phyloP scores from a whole-genome alignment of 306 rosid genomes.

The Cicer bijugum region DNA sequence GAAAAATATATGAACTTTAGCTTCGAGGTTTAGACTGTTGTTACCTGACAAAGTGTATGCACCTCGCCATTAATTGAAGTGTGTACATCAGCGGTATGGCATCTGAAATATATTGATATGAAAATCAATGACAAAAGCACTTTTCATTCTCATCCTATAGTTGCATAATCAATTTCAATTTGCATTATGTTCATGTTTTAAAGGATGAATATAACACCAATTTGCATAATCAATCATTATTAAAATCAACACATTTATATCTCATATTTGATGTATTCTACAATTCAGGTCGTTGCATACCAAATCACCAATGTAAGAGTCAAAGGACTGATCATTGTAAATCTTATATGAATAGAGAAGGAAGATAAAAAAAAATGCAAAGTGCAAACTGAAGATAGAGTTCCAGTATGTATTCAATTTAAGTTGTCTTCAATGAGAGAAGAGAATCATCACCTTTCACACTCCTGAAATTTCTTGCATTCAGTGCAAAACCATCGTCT shows the following conservation, averaged over 20 bases:
- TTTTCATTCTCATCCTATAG: neutral
- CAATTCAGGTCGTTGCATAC: too few relatives aligned
- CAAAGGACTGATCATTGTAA: too few relatives aligned
- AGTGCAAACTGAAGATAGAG: too few relatives aligned
- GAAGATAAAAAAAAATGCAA: too few relatives aligned
- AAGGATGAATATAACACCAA: too few relatives aligned
- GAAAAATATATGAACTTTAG: slow-evolving; percentile 10
- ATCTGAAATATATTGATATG: slow-evolving; percentile 45
- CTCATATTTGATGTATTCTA: too few relatives aligned
- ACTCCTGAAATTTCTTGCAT: slow-evolving; percentile 64
- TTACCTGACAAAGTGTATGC: slow-evolving; percentile 55
- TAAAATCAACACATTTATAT: too few relatives aligned
- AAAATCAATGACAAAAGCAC: slow-evolving; percentile 25
- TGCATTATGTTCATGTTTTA: too few relatives aligned
- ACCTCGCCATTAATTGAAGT: slow-evolving; percentile 46
- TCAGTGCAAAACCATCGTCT: slow-evolving; percentile 60
- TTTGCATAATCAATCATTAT: too few relatives aligned
- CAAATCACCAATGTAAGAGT: too few relatives aligned
- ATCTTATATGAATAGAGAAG: too few relatives aligned
- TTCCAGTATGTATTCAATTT: neutral
- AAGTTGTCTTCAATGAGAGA: neutral
- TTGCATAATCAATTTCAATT: too few relatives aligned
- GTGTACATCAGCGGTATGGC: slow-evolving; percentile 50
- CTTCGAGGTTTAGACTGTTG: slow-evolving; percentile 32
- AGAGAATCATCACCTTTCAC: slow-evolving; percentile 56